Evolutionary conservation across 2,329 filamentous ascomycete genomes (phyloP), one percentile per base, ranked within the genome.

Genomic region (Colletotrichum sp.): DNA sequence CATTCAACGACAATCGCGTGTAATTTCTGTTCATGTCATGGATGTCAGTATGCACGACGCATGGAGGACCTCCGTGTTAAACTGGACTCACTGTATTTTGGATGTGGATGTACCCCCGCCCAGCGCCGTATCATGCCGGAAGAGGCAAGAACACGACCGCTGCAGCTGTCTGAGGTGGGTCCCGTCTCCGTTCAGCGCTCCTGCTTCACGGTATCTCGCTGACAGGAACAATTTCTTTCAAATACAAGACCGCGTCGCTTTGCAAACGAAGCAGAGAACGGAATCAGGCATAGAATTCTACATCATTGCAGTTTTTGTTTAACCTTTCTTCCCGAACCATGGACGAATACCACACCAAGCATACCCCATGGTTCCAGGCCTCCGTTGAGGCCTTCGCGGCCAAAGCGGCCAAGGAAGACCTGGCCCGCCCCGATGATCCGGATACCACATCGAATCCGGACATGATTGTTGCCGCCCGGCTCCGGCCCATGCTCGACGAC

Each of bases 401-500:
- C 44, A 69, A 64, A 57, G 55, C 57, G 11, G 69, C 69, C n/a
- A 73, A 34, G 27, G 32, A 69, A 12, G 64, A 69, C 13, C 12
- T 34, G 15, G 36, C 27, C 39, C 9, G 15, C n/a, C 7, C 34
- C 13, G 25, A 39, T 5, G 73, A 64, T 12, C 13, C 64, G n/a
- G 36, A 69, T 22, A 22, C n/a, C 16, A 49, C 44, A 19, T 4
- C 55, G 9, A 76, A 73, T 44, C 73, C 73, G 25, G 81, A 85
- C 49, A 84, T 86, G 57, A 78, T 84, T 19, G 85, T 87, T 16
- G 81, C 82, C 29, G 80, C 84, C n/a, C 79, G 85, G 2, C 79
- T 87, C 36, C 82, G 85, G 3, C 86, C 85, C 0, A 80, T 86
- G 67, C 77, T 85, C 0, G 80, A 82, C 0, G 83, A 86, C 0